Base-by-base conservation (phyloP, 108 stramenopile genomes). In the Discostella pseudostelligera region DNA sequence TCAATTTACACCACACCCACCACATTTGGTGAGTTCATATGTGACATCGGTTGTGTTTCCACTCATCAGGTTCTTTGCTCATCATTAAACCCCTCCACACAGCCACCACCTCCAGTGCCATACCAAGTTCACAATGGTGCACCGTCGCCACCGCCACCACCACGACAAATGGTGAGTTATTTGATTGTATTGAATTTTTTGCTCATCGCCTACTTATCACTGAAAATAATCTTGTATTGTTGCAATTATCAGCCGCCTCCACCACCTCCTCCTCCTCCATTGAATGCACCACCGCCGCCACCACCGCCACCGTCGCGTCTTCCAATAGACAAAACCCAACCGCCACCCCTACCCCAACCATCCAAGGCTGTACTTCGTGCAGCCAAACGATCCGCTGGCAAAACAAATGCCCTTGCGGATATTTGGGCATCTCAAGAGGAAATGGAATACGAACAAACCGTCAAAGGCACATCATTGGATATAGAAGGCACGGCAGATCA, bases 381-480 rank as follows among this genome's bases (percentile, higher is more conserved):
- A 19, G 55, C 65, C 24, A 71, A 71, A 39, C 70, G 65, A 36
- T 59, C 29, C 4, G 51, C 37, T 53, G 63, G 42, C 56, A 77
- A 75, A 65, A 70, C 39, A 39, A 72, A 65, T 54, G 32, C 42
- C 54, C 20, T 59, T 11, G 85, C 74, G 4, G 92, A 93, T 63
- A 87, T 93, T 74, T 93, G 92, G 92, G 92, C 92, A 17, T 87
- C 87, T 7, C 72, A 56, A 13, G 92, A 93, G 63, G 92, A 93
- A 76, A 82, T 93, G 54, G 74, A 84, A 14, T 90, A 87, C 59
- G 89, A 89, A 60, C 39, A 51, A 60, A 50, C 43, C 21, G 37
- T 74, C 24, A 68, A 60, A 48, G 48, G 51, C 2, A 25, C 21
- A 17, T 17, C 45, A 16, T n/a, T 43, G 42, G 37, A 39, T 26